Evolutionary conservation across 768 basidiomycete species (phyloP), one percentile per base, ranked within the genome.

Genomic region (Vishniacozyma victoriae): DNA sequence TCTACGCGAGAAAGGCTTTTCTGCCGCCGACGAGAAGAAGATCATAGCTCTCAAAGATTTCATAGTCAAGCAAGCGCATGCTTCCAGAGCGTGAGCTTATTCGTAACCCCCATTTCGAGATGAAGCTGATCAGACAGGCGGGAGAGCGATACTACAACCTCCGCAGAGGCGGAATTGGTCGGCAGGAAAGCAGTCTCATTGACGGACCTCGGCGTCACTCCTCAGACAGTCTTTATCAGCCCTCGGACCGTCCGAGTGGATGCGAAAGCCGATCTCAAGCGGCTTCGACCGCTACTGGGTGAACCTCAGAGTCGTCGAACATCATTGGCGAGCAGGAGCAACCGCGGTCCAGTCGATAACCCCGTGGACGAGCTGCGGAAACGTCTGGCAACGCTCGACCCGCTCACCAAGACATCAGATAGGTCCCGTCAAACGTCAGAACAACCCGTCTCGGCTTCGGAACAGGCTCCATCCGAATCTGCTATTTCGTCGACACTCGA

Each of bases 31-130:
- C 63, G 93, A 96, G 70, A 77, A 74, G 46, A 96, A 97, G 69
- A 75, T 99, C 18, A 74, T 82, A n/a, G 82, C 87, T 0, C 82
- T 99, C 82, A 77, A 85, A 18, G 90, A 93, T 53, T 90, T 93
- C 64, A 83, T 88, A 36, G 69, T 86, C 42, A 91, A 89, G 64
- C 77, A 92, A 6, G 86, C 89, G 0, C 81, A 82, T 52, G 82
- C 84, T 1, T 81, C 81, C 0, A 80, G 84, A 31, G 89, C 85
- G 87, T 86, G 53, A 16, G 76, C 55, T 14, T 23, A 35, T 15
- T 15, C 18, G 52, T 18, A 27, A 1, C 13, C 23, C 3, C 24
- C 31, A 35, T 44, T 6, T 23, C 35, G 35, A 7, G 16, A 3
- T 16, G 36, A 35, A 4, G 29, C 3, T 22, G 3, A 31, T 16